Evolutionary conservation across 441 rosid species (phyloP), one percentile per base, ranked within the genome.

Genomic region (Pelargonium cotyledonis): DNA sequence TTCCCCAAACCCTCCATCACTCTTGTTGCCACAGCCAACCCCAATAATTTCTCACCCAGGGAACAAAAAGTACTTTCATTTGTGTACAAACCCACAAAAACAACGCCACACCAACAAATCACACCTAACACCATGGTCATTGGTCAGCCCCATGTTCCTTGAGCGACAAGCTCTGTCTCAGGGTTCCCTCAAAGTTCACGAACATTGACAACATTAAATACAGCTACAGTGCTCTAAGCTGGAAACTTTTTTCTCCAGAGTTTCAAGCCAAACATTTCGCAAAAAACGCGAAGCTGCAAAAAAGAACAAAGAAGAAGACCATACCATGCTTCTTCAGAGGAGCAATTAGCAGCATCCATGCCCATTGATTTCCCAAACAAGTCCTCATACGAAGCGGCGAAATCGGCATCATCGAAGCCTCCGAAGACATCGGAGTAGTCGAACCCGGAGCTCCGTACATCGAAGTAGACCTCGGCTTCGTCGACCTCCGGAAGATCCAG

Each of bases 371-470:
- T 77, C 60, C 73, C 80, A 72, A 79, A 44, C 81, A 91, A 75
- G 73, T 88, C 95, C 63, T 88, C 96, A 23, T 74, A 84, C 60
- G 91, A 89, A 49, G 79, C 82, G 23, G 89, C 90, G 44, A 82
- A 87, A 72, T 89, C 97, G 57, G 80, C 75, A 67, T 77, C 84
- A 8, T 74, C 71, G 44, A 76, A 77, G 40, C 89, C 93, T 1
- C 95, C 97, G 44, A 94, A 94, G 65, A 93, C 92, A 68, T 93
- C 97, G 14, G 72, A 55, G 72, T 93, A 91, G 76, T 89, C 91
- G 53, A 89, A 82, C 6, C 80, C 82, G 6, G 91, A 76, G 78
- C 83, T 84, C 66, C 91, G 85, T 6, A 79, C 89, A 73, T 91
- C 98, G 66, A 88, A 85, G 76, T 69, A 82, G 14, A 75, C 84